Evolutionary conservation across 768 basidiomycete genomes (phyloP).

Genomic region (Rhizopogon vesiculosus): DNA sequence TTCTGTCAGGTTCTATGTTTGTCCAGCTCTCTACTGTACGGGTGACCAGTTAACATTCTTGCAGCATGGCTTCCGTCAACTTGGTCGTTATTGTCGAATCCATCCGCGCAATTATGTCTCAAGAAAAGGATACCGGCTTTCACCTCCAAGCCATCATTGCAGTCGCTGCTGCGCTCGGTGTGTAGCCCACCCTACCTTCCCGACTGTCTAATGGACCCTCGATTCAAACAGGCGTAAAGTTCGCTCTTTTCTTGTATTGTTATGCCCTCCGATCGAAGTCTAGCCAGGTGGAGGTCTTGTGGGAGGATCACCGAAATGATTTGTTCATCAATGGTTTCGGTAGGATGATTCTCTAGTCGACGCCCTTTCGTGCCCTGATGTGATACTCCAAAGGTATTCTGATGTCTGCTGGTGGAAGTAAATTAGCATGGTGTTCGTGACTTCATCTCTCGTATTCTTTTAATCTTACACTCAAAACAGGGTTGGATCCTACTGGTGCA

Average conservation of each 20-base stretch:
- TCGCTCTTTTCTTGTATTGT: constrained; percentile 85
- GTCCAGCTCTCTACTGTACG: background rate
- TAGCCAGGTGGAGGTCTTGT: constrained; percentile 91
- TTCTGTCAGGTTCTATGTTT: constrained; percentile 44
- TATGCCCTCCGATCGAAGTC: constrained; percentile 71
- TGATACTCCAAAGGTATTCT: constrained; percentile 53
- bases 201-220: background rate
- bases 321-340: constrained; percentile 80
- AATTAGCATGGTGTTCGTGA: constrained; percentile 73
- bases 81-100: constrained; percentile 89
- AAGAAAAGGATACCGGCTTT: constrained; percentile 53
- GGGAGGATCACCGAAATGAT: constrained; percentile 97
- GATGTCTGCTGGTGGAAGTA: constrained; percentile 81
- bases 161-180: constrained; percentile 76
- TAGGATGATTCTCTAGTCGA: constrained; percentile 22
- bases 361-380: background rate
- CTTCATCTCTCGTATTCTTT: constrained; percentile 2
- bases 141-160: constrained; percentile 81
- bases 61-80: constrained; percentile 89
- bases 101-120: constrained; percentile 61
- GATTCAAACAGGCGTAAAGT: constrained; percentile 61
- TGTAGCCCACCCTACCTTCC: background rate
- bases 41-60: background rate
- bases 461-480: constrained; percentile 28
- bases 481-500: constrained; percentile 75